Evolutionary conservation across 495 filamentous ascomycete species (phyloP), one percentile per base, ranked within the genome.

Genomic region (Lepidopterella palustris): DNA sequence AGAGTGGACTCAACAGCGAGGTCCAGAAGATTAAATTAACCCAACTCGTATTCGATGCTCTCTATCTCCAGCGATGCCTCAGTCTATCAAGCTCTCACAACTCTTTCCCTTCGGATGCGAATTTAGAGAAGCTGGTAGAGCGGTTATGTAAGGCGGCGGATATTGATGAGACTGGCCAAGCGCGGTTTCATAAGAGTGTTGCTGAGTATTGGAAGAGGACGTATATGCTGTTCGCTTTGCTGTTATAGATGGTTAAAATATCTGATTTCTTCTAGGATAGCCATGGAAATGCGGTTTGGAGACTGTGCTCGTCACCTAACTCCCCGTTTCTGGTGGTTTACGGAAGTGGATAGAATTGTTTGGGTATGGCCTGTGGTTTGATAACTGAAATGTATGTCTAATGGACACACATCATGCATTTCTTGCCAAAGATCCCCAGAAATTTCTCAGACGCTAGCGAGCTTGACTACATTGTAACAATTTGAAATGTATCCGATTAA

Each of bases 31-130:
- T 55, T 31, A 65, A 49, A 63, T 78, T 82, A 9, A 78, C 86
- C 5, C 93, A 97, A 65, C 79, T 86, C 49, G 77, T 92, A 21
- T 93, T 95, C 63, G 93, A 98, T 68, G 71, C 85, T 6, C 61
- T 82, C 28, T 88, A 91, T 58, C 76, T 97, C 13, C 72, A 79
- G 15, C 56, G 55, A 3, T 66, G 53, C 31, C 31, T 67, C 3
- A 47, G 45, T 24, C 21, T 50, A 21, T 50, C 47, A 25, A 24
- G n/a, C n/a, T n/a, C n/a, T n/a, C 35, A 42, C 18, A 2, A 25
- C 20, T 25, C 21, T 27, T 25, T 42, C 20, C 39, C 47, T 50
- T 25, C 47, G 5, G 20, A 23, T 31, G 26, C n/a, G 23, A n/a
- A 52, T 13, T 15, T 61, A 4, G 59, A 51, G 18, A 39, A 32